phyloP scores from a whole-genome alignment of 345 rosid genomes.

The Eucalyptus tenuipes region DNA sequence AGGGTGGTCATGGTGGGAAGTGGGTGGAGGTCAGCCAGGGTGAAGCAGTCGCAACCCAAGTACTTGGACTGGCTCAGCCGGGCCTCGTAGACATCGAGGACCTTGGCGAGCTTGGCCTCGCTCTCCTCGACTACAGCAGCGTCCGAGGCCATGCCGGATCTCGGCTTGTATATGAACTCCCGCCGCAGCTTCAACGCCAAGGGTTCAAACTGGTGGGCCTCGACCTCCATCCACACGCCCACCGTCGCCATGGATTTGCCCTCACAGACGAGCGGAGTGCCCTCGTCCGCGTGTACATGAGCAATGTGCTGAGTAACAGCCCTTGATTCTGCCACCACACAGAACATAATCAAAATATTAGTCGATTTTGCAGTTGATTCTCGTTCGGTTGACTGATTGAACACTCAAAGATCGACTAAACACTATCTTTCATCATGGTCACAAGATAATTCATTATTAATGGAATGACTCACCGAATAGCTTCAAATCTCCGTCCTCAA shows the following conservation, averaged over 20 bases:
- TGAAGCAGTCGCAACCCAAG: slow-evolving; percentile 45
- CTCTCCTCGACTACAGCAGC: background rate
- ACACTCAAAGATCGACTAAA: background rate
- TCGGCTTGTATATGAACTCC: slow-evolving; percentile 35
- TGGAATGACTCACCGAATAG: slow-evolving; percentile 36
- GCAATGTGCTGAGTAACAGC: slow-evolving; percentile 56
- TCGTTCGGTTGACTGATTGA: background rate
- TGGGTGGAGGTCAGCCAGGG: slow-evolving; percentile 67
- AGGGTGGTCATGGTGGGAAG: slow-evolving; percentile 29
- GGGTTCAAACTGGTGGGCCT: slow-evolving; percentile 54
- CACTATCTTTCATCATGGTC: background rate
- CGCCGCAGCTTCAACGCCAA: slow-evolving; percentile 33
- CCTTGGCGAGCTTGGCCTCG: slow-evolving; percentile 16
- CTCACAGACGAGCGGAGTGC: slow-evolving; percentile 30
- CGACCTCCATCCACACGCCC: slow-evolving; percentile 52
- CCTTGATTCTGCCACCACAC: slow-evolving; percentile 52
- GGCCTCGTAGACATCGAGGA: slow-evolving; percentile 55
- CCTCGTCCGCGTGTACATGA: slow-evolving; percentile 25
- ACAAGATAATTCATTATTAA: background rate
- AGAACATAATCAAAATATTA: background rate
- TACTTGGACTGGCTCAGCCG: slow-evolving; percentile 46
- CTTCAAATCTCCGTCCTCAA: slow-evolving; percentile 53
- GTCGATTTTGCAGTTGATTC: background rate
- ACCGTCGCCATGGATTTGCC: slow-evolving; percentile 16
- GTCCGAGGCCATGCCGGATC: slow-evolving; percentile 4